Conservation (phyloP, 2,329 filamentous ascomycete species). For the Xylariaceae sp. region DNA sequence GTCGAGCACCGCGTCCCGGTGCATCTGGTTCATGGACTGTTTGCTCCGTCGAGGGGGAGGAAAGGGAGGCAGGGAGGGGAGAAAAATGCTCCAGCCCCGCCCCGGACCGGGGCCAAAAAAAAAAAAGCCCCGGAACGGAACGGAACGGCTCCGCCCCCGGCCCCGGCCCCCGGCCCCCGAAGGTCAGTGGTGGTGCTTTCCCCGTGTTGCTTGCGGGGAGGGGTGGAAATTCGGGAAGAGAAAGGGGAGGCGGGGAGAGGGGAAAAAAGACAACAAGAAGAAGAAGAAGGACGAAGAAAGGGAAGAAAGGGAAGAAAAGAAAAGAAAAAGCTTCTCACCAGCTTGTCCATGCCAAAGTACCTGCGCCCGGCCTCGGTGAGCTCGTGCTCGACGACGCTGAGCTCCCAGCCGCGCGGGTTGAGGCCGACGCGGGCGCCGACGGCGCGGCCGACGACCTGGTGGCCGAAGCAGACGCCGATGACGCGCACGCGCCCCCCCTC, state of each 20-base stretch:
- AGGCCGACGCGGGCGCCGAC: conserved; percentile 59
- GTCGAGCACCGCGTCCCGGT: conserved; percentile 65
- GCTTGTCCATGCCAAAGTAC: conserved; percentile 59
- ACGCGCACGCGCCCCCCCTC: conserved; percentile 56
- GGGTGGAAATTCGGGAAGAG: conserved; percentile 2
- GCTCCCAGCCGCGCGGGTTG: conserved; percentile 69
- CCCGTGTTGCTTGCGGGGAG: background rate
- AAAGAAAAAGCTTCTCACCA: conserved; percentile 31
- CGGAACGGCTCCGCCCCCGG: no score
- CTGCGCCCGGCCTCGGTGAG: conserved; percentile 63
- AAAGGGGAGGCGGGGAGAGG: background rate
- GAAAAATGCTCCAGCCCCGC: no score
- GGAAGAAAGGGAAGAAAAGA: conserved; percentile 1
- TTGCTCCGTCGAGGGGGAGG: no score
- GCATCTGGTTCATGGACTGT: conserved; percentile 76
- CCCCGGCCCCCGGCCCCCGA: no score
- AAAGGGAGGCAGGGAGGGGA: background rate
- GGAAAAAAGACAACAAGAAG: no score
- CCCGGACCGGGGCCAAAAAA: no score
- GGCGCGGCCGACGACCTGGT: conserved; percentile 74
- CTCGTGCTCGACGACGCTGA: conserved; percentile 63
- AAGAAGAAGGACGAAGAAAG: conserved; percentile 1
- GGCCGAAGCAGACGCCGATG: conserved; percentile 81
- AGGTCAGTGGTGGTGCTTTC: no score
- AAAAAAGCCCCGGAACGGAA: no score